Evolutionary conservation across 75 land plant genomes (phyloP), one percentile per base, ranked within the genome.

Genomic region (Pinus tabuliformis): DNA sequence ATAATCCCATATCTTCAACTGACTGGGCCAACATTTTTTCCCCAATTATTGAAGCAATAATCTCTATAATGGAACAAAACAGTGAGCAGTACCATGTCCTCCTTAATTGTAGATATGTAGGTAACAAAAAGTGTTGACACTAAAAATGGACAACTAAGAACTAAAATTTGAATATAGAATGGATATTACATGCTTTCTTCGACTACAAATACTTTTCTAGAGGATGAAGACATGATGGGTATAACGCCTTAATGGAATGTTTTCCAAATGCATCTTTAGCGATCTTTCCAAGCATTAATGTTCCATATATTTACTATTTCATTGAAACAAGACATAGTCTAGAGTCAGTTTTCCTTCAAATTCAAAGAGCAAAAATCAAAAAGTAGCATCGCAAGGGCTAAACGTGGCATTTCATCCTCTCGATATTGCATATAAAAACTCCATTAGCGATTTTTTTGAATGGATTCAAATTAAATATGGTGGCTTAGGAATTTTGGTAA

Each of bases 21-120:
- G 9, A 89, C 93, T 79, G 94, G 95, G 42, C 96, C 94, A 68
- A 93, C 96, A 12, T 93, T 94, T 4, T 93, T 93, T 82, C 89
- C 9, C 95, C 95, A 21, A 83, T 93, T 4, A 89, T 93, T 58
- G 86, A 91, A 70, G 83, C 86, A 45, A 94, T 93, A 11, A 82
- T 87, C 5, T 77, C 82, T 18, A 91, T 91, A 57, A 94, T 93
- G 30, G 94, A 91, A 39, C 56, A 86, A 15, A 85, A 85, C 77
- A 94, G 90, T 37, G 94, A 94, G 17, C 94, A 93, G 65, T 93
- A 93, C 39, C 96, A 93, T 84, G 91, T 93, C 28, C 88, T 93
- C 56, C 63, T 94, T 94, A 33, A 88, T 94, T 52, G 97, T 90
- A 54, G 97, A 91, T 87, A 89, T 91, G 4, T 90, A 91, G 77